Percentiles rank a stretch among this genome's conserved stretches.
phyloP scores from a whole-genome alignment of 805 yeast species.

The Kuraishia capsulata region DNA sequence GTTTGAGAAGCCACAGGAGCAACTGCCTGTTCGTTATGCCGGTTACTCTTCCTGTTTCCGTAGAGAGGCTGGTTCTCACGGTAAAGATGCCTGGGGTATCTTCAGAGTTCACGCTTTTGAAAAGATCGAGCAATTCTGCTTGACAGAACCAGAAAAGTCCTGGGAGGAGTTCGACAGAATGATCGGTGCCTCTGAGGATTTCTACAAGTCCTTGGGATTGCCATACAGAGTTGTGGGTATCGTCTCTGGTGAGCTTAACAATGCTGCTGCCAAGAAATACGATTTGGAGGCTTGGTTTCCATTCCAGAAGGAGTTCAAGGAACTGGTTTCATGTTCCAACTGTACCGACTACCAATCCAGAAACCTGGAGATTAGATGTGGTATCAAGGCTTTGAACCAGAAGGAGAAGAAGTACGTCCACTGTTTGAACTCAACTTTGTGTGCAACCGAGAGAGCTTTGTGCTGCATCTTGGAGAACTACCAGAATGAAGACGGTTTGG shows the following conservation, averaged over 20 bases:
- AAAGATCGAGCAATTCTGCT: slow-evolving; percentile 92
- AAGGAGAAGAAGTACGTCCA: slow-evolving; percentile 96
- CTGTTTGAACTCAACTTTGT: slow-evolving; percentile 93
- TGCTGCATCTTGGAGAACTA: slow-evolving; percentile 97
- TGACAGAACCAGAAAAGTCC: slow-evolving; percentile 96
- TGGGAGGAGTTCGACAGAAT: slow-evolving; percentile 96
- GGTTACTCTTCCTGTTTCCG: slow-evolving; percentile 99
- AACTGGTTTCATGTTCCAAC: slow-evolving; percentile 95
- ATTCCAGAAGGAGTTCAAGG: slow-evolving; percentile 96
- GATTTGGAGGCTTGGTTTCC: slow-evolving; percentile 99
- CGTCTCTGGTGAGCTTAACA: slow-evolving; percentile 97
- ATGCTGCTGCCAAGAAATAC: slow-evolving; percentile 98
- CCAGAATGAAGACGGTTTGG: slow-evolving; percentile 93
- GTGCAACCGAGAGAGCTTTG: slow-evolving; percentile 97
- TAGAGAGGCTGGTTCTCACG: slow-evolving; percentile 99
- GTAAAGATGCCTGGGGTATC: slow-evolving; percentile 99
- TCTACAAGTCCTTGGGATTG: slow-evolving; percentile 82
- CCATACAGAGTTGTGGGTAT: slow-evolving; percentile 98
- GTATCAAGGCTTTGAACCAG: slow-evolving; percentile 91
- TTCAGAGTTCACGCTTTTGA: slow-evolving; percentile 98
- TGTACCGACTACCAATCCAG: slow-evolving; percentile 99
- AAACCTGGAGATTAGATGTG: slow-evolving; percentile 97
- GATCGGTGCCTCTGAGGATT: slow-evolving; percentile 87
- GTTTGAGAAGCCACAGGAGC: slow-evolving; percentile 97
- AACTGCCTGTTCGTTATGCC: slow-evolving; percentile 92